A percentile compares a stretch with the other conserved stretches of the same genome.
These are phyloP conservation scores for Colletotrichum cordylinicola DNA, from an alignment of 2,329 filamentous ascomycete genomes.

Conservation along the genomic window DNA sequence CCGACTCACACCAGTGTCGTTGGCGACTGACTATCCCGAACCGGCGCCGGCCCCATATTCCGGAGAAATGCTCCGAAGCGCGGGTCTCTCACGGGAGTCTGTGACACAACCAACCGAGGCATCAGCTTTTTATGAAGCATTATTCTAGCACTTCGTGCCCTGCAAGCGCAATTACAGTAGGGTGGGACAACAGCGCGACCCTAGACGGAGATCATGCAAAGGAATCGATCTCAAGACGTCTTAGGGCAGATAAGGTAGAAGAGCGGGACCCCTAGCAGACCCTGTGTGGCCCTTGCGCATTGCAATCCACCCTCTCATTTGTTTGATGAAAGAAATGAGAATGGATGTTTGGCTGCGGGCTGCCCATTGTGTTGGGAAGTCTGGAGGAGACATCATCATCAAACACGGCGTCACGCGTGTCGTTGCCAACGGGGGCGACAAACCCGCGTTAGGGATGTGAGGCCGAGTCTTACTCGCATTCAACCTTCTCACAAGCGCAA, in stretches of 20 bases:
- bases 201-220: slow-evolving; percentile 11
- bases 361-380: neutral
- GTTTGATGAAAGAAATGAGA: neutral
- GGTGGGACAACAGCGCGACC: neutral
- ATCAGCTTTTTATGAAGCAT: neutral
- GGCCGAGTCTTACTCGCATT: neutral
- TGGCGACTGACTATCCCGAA: neutral
- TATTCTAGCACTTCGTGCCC: neutral
- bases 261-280: neutral
- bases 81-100: neutral
- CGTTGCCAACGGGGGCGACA: neutral
- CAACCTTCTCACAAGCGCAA: neutral
- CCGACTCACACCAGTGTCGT: neutral
- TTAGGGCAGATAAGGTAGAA: neutral
- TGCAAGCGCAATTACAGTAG: neutral
- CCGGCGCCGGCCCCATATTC: neutral
- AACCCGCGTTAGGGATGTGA: neutral
- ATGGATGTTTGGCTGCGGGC: neutral
- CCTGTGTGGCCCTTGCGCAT: neutral
- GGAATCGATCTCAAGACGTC: neutral
- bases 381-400: neutral
- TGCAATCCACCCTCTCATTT: neutral
- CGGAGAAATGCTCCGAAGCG: neutral
- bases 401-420: neutral
- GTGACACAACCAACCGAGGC: neutral